phyloP scores from a whole-genome alignment of 2,329 filamentous ascomycete species.

The Alternaria sp. region DNA sequence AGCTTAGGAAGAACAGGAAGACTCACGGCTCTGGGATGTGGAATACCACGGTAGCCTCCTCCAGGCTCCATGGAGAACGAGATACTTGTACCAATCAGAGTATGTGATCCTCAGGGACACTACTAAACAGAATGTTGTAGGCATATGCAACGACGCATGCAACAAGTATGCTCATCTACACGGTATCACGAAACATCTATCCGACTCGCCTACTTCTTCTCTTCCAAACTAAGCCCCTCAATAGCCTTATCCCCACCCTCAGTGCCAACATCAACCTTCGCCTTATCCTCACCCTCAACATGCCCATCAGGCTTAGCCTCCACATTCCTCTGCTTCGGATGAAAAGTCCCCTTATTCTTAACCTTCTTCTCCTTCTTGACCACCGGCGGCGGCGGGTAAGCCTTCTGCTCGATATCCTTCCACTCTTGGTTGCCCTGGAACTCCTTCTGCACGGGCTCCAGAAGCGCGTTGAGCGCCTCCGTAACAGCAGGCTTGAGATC shows the following conservation, averaged over 20 bases:
- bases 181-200: neutral
- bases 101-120: neutral
- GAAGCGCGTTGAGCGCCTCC: constrained; percentile 72
- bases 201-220: constrained; percentile 27
- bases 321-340: constrained; percentile 56
- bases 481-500: constrained; percentile 84
- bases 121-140: neutral
- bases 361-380: constrained; percentile 71
- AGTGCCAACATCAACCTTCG: constrained; percentile 51
- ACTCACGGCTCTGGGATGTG: neutral
- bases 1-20: too few relatives aligned
- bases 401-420: constrained; percentile 77
- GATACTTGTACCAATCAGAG: neutral
- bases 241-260: constrained; percentile 43
- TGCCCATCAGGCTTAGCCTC: constrained; percentile 55
- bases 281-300: constrained; percentile 52
- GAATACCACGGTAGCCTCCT: neutral
- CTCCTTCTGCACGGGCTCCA: constrained; percentile 77
- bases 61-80: neutral
- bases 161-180: neutral
- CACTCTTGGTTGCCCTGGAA: constrained; percentile 77
- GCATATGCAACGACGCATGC: neutral
- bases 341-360: constrained; percentile 75
- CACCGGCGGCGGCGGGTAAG: constrained; percentile 76
- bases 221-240: constrained; percentile 40